These are phyloP conservation scores for Lineolata rhizophorae DNA, from an alignment of 495 filamentous ascomycete species.

Conservation along the genomic window DNA sequence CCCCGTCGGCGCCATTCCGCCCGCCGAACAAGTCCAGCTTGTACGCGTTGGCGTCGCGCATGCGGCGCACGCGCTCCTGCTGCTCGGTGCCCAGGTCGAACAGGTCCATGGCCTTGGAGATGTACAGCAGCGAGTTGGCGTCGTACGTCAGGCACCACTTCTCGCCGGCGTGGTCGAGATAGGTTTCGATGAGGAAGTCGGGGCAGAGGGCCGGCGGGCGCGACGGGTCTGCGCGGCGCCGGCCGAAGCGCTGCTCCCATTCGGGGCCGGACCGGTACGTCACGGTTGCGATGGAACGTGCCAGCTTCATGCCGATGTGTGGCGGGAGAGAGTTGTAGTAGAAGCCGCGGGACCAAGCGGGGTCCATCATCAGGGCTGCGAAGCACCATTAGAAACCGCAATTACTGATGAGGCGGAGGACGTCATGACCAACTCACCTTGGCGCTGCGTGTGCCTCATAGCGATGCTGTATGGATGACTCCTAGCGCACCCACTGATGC, in stretches of 20 bases:
- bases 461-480: slow-evolving; percentile 97
- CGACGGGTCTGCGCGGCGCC: slow-evolving; percentile 64
- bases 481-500: slow-evolving; percentile 81
- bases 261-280: slow-evolving; percentile 94
- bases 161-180: slow-evolving; percentile 94
- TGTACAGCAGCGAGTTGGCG: slow-evolving; percentile 85
- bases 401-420: background rate
- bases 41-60: slow-evolving; percentile 26
- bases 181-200: slow-evolving; percentile 96
- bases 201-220: slow-evolving; percentile 82
- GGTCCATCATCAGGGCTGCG: slow-evolving; percentile 85
- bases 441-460: slow-evolving; percentile 95
- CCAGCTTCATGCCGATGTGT: slow-evolving; percentile 92
- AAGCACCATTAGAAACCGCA: slow-evolving; percentile 3
- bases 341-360: slow-evolving; percentile 90
- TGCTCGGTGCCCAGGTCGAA: slow-evolving; percentile 70
- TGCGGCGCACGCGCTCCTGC: slow-evolving; percentile 27
- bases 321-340: slow-evolving; percentile 83
- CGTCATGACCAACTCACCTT: slow-evolving; percentile 26
- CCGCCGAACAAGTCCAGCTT: slow-evolving; percentile 22
- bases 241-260: slow-evolving; percentile 90
- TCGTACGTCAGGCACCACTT: slow-evolving; percentile 99
- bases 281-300: slow-evolving; percentile 90
- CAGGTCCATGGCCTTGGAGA: slow-evolving; percentile 97
- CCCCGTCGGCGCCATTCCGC: slow-evolving; percentile 5